These are phyloP conservation scores for Giardia muris DNA, from an alignment of 208 protist species.

Conservation along the genomic window DNA sequence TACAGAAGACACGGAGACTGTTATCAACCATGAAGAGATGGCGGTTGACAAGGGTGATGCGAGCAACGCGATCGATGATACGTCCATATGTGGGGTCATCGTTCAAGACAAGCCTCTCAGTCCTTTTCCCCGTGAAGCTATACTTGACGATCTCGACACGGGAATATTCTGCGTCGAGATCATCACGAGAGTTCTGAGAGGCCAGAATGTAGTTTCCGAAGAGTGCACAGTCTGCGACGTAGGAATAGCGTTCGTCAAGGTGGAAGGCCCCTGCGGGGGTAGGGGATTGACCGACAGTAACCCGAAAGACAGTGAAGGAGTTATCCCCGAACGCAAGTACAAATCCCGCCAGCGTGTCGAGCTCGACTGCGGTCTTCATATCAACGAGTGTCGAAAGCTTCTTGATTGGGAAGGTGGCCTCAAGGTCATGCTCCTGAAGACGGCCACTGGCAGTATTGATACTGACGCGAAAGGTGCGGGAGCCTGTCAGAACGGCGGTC, in stretches of 20 bases:
- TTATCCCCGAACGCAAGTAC: constrained; percentile 2
- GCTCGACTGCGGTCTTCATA: neutral
- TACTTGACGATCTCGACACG: constrained; percentile 10
- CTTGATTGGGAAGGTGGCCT: neutral
- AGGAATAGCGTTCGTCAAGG: neutral
- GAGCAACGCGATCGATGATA: neutral
- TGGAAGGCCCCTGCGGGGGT: neutral
- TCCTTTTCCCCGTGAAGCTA: neutral
- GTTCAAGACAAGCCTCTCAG: neutral
- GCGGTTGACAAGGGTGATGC: neutral
- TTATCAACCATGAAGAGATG: neutral
- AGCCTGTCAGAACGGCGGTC: neutral
- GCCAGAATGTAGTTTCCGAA: constrained; percentile 13
- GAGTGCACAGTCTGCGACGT: neutral
- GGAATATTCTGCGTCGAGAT: neutral
- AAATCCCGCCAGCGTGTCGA: neutral
- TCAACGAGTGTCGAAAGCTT: neutral
- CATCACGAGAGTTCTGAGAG: neutral
- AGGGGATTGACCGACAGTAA: neutral
- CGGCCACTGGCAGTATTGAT: neutral
- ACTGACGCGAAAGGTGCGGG: neutral
- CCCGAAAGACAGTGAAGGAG: neutral
- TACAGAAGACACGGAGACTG: neutral
- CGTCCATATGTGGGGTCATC: neutral
- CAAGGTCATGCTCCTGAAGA: neutral